phyloP scores from a whole-genome alignment of 345 rosid species.

The Odontarrhena argentea region DNA sequence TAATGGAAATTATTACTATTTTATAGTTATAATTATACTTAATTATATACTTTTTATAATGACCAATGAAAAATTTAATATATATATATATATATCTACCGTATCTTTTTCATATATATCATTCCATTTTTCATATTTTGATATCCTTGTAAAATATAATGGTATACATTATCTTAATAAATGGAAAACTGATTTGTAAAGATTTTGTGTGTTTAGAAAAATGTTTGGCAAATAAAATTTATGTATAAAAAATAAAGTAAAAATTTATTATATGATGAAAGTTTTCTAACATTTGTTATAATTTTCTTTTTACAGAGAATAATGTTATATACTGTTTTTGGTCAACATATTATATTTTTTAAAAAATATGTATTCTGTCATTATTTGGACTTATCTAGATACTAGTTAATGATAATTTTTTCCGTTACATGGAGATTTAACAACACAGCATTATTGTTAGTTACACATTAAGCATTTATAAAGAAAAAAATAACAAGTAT shows the following conservation, averaged over 20 bases:
- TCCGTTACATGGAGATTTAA: not conserved
- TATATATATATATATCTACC: not conserved
- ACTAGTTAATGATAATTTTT: not conserved
- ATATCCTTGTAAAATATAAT: too few relatives aligned
- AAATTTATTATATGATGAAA: not conserved
- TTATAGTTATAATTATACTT: too few relatives aligned
- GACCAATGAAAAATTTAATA: too few relatives aligned
- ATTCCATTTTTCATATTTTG: too few relatives aligned
- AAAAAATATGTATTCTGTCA: constrained; percentile 6
- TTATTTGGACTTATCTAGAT: constrained; percentile 41
- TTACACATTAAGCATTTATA: constrained; percentile 17
- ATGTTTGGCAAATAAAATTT: too few relatives aligned
- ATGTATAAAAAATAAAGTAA: not conserved
- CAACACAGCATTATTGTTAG: constrained; percentile 16
- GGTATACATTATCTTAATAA: too few relatives aligned
- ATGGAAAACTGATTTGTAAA: too few relatives aligned
- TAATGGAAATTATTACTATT: too few relatives aligned
- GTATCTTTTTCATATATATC: not conserved
- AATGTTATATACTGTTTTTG: not conserved
- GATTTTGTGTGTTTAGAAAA: too few relatives aligned
- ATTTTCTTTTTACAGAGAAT: not conserved
- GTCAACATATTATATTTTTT: not conserved
- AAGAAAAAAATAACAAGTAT: not conserved
- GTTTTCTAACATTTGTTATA: not conserved
- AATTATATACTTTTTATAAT: too few relatives aligned